Evolutionary conservation across 2,329 filamentous ascomycete species (phyloP), one percentile per base, ranked within the genome.

Genomic region (Didymella exigua): DNA sequence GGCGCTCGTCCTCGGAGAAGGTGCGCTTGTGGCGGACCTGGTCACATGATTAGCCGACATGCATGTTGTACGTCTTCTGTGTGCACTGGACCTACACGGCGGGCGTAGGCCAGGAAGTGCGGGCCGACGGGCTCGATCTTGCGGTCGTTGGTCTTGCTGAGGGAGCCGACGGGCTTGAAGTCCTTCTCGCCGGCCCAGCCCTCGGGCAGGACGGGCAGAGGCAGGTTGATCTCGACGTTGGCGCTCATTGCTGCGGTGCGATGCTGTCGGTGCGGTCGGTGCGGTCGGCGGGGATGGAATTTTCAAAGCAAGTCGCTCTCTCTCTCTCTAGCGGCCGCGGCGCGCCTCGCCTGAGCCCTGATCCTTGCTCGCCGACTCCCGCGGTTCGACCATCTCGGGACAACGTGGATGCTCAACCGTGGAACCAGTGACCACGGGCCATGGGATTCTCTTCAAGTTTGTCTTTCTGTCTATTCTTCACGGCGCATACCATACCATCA

Each of bases 1-100:
- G 96, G 65, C 93, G 90, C 77, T 99, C 95, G 79, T 99, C 95
- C 80, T 99, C 93, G 71, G 91, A 96, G 80, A 99, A 99, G 46
- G 95, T 99, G 73, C 95, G 92, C 82, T 96, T 91, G 80, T 98
- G 93, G 63, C 93, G 89, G 79, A 84, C 86, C 80, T 86, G 60
- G 50, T 70, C 10, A 13, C 7, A 19, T 9, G 5, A 57, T 72
- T 58, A 70, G 66, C 49, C 40, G n/a, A n/a, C 19, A 14, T 5
- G 23, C 29, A n/a, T 26, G 18, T 16, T 13, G 10, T 11, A 16
- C n/a, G 33, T 5, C n/a, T n/a, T n/a, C n/a, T 13, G 33, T 10
- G 33, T 21, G 33, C 18, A 8, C 21, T 9, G 16, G 10, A 77
- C 78, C 49, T 80, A 92, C 91, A 78, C 95, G 90, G 74, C 95